Evolutionary conservation across 1,284 basidiomycete genomes (phyloP).

Genomic region (Pascua guehoae): DNA sequence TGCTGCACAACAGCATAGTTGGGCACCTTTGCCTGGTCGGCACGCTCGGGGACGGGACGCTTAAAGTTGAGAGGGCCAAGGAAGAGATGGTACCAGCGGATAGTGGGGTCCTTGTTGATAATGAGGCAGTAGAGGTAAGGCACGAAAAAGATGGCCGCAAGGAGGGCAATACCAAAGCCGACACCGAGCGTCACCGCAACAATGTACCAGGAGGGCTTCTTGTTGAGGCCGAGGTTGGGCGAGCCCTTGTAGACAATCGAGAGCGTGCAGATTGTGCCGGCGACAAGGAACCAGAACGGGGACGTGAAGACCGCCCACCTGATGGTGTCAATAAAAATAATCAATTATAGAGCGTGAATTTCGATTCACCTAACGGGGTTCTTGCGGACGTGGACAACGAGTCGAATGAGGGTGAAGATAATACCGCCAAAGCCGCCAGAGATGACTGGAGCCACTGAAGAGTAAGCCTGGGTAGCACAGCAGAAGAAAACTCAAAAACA

Average conservation of each 20-base stretch:
- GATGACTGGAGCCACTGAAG: constrained; percentile 38
- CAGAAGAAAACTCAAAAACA: too few species aligned
- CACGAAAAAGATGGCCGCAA: constrained; percentile 52
- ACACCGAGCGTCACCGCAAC: constrained; percentile 48
- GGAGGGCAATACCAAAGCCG: constrained; percentile 43
- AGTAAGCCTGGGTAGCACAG: too few species aligned
- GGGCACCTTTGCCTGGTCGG: constrained; percentile 3
- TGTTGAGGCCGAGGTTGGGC: constrained; percentile 48
- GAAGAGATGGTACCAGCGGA: constrained; percentile 50
- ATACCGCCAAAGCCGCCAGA: constrained; percentile 49
- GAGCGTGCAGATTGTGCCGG: constrained; percentile 43
- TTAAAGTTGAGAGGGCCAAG: constrained; percentile 49
- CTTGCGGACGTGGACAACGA: constrained; percentile 45
- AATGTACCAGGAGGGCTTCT: constrained; percentile 41
- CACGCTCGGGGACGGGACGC: constrained; percentile 36
- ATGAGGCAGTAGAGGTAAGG: constrained; percentile 51
- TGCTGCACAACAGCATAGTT: constrained; percentile 40
- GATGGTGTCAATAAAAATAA: too few species aligned
- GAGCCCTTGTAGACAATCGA: constrained; percentile 52
- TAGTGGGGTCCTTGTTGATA: constrained; percentile 50
- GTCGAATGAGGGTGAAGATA: constrained; percentile 50
- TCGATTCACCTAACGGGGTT: constrained; percentile 31
- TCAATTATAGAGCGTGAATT: not conserved
- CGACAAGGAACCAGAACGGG: constrained; percentile 52
- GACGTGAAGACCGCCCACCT: constrained; percentile 47